Conservation (phyloP, 768 basidiomycete genomes). For the Ramaria rubella region DNA sequence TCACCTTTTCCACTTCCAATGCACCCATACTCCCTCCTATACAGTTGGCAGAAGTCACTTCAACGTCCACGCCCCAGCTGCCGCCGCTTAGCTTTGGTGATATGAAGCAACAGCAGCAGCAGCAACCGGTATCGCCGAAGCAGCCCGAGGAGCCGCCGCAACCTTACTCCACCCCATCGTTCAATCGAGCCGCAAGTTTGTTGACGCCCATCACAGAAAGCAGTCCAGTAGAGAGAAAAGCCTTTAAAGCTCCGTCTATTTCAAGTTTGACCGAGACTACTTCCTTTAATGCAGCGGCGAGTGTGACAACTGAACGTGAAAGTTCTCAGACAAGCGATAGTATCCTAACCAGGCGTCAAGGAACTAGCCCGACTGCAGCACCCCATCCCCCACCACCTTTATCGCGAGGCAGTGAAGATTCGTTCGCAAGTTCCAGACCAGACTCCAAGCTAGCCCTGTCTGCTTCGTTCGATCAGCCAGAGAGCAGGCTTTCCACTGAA, state of each 20-base stretch:
- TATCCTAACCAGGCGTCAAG: background rate
- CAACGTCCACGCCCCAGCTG: slow-evolving; percentile 20
- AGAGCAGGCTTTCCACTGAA: background rate
- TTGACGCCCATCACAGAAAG: slow-evolving; percentile 67
- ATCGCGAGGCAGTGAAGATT: slow-evolving; percentile 30
- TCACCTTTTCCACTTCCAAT: too few relatives aligned
- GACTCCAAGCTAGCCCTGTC: slow-evolving; percentile 33
- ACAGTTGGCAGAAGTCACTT: slow-evolving; percentile 8
- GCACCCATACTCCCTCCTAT: slow-evolving; percentile 11
- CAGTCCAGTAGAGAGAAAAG: slow-evolving; percentile 13
- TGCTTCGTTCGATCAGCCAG: background rate
- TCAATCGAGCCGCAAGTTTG: slow-evolving; percentile 14
- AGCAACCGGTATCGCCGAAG: slow-evolving; percentile 24
- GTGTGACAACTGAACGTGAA: slow-evolving; percentile 1
- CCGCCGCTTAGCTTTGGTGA: slow-evolving; percentile 19
- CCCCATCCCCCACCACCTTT: background rate
- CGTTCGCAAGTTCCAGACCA: slow-evolving; percentile 30
- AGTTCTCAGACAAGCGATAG: background rate
- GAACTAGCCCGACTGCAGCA: background rate
- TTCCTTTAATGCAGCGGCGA: slow-evolving; percentile 3
- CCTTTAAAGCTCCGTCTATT: background rate
- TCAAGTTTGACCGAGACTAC: background rate
- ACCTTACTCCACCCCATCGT: slow-evolving; percentile 11
- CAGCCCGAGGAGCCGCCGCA: background rate
- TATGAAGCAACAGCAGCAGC: slow-evolving; percentile 20